These are phyloP conservation scores for Starmerella vitae DNA, from an alignment of 805 yeast species.

Conservation along the genomic window DNA sequence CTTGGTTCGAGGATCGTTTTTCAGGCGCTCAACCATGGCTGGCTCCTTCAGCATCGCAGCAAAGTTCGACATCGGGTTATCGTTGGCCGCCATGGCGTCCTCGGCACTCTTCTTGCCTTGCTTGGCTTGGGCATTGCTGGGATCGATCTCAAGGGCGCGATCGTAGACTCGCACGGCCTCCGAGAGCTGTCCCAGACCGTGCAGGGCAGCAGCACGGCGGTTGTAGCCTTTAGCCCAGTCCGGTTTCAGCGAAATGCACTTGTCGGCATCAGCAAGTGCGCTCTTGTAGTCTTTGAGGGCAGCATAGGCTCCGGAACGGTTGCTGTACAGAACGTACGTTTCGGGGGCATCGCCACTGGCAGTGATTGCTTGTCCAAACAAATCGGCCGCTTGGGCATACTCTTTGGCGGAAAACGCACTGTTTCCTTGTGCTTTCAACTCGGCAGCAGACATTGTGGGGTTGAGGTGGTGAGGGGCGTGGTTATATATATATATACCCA, in stretches of 20 bases:
- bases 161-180: conserved; percentile 93
- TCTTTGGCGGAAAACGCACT: conserved; percentile 83
- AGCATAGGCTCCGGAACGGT: conserved; percentile 85
- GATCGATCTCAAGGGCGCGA: conserved; percentile 75
- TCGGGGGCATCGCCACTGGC: conserved; percentile 53
- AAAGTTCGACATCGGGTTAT: conserved; percentile 59
- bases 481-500: not conserved
- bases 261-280: conserved; percentile 76
- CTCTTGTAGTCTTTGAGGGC: conserved; percentile 57
- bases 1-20: conserved; percentile 73
- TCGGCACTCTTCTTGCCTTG: conserved; percentile 64
- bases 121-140: conserved; percentile 74
- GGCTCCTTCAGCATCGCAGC: conserved; percentile 73
- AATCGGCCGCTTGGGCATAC: conserved; percentile 62
- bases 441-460: conserved; percentile 19
- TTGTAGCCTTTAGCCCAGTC: conserved; percentile 93
- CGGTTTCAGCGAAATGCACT: conserved; percentile 67
- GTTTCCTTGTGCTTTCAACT: conserved; percentile 74
- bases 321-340: conserved; percentile 84
- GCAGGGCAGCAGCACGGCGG: conserved; percentile 85
- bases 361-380: conserved; percentile 67
- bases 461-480: not conserved
- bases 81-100: conserved; percentile 37
- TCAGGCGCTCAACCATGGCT: conserved; percentile 56
- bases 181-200: conserved; percentile 73